Conservation (phyloP, 106 monocot genomes). For the Allium cepa region DNA sequence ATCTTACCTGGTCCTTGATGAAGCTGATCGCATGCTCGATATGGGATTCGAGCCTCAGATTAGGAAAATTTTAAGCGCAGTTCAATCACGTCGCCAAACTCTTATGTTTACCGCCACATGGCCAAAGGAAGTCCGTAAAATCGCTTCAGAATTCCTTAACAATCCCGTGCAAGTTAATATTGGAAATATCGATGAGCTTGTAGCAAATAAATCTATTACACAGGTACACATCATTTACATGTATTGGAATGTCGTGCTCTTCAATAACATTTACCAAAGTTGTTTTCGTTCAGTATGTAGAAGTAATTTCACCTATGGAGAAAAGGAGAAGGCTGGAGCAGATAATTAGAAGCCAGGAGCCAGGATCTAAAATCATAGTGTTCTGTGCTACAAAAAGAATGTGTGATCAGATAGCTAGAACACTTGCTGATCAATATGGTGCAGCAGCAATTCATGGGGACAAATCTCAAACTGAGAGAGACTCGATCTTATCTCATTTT, state of each 20-base stretch:
- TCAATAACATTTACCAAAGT: not conserved
- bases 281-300: conserved; percentile 44
- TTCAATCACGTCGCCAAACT: conserved; percentile 72
- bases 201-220: conserved; percentile 85
- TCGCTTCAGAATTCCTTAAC: conserved; percentile 72
- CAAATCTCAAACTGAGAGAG: conserved; percentile 75
- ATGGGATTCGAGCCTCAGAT: conserved; percentile 99
- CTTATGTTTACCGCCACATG: conserved; percentile 97
- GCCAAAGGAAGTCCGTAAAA: conserved; percentile 90
- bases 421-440: conserved; percentile 56
- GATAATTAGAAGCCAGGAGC: conserved; percentile 71
- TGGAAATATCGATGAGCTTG: conserved; percentile 81
- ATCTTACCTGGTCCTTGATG: conserved; percentile 87
- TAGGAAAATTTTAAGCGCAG: conserved; percentile 83
- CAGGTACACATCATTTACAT: conserved; percentile 33
- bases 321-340: conserved; percentile 80
- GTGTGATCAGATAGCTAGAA: conserved; percentile 82
- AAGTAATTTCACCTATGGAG: conserved; percentile 51
- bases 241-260: not conserved
- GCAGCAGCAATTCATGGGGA: conserved; percentile 75
- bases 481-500: conserved; percentile 61
- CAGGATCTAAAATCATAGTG: conserved; percentile 70
- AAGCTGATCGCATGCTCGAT: conserved; percentile 94
- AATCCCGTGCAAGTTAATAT: conserved; percentile 62
- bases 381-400: conserved; percentile 92